These are phyloP conservation scores for Coccomyxa sp. DNA, from an alignment of 139 green algal species.

Conservation along the genomic window DNA sequence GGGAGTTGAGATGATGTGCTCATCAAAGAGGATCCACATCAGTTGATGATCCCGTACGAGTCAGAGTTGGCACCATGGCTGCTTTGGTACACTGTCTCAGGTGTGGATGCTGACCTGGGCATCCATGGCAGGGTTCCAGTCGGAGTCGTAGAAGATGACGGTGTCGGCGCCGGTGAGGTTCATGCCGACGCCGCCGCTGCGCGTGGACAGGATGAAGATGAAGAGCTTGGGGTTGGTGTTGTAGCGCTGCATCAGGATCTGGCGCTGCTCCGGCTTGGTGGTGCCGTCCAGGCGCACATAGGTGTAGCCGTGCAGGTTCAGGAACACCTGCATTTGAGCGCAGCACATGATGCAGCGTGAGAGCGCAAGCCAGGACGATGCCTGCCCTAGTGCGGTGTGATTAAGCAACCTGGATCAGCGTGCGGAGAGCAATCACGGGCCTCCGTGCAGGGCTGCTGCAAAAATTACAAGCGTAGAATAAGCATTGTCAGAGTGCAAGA, in stretches of 20 bases:
- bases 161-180: slow-evolving; percentile 97
- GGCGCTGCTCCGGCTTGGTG: slow-evolving; percentile 94
- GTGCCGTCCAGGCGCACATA: slow-evolving; percentile 95
- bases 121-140: slow-evolving; percentile 98
- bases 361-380: no score
- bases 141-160: slow-evolving; percentile 98
- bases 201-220: slow-evolving; percentile 93
- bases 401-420: no score
- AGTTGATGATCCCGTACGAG: no score
- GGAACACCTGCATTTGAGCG: slow-evolving; percentile 48
- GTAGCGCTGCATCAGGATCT: slow-evolving; percentile 88
- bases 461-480: no score
- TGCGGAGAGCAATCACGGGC: no score
- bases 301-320: slow-evolving; percentile 91
- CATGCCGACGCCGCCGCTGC: slow-evolving; percentile 94
- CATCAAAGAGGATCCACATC: no score
- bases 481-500: no score
- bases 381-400: no score
- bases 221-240: slow-evolving; percentile 90
- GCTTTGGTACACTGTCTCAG: no score
- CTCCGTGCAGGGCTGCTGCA: no score
- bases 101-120: slow-evolving; percentile 66
- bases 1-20: no score
- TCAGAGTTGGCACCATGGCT: no score
- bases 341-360: neutral